Conservation (phyloP, 345 rosid species). For the Eutrema yunnanense region DNA sequence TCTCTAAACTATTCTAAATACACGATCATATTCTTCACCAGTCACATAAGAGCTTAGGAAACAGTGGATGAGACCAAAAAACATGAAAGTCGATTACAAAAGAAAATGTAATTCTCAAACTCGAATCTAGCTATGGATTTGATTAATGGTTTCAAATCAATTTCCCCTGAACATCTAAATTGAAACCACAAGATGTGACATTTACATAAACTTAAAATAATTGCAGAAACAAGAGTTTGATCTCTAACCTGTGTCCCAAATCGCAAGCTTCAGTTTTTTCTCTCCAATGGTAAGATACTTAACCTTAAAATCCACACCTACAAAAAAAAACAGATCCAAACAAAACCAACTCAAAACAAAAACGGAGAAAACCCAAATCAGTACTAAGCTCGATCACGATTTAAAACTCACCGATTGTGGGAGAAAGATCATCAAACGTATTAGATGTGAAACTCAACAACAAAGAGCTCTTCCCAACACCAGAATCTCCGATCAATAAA, state of each 20-base stretch:
- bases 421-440: conserved; percentile 68
- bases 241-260: conserved; percentile 87
- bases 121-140: not conserved
- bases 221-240: not conserved
- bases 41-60: not conserved
- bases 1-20: not conserved
- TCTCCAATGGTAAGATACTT: conserved; percentile 73
- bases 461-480: conserved; percentile 79
- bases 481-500: conserved; percentile 73
- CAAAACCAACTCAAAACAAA: not conserved
- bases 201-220: not conserved
- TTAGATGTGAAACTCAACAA: conserved; percentile 71
- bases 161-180: not conserved
- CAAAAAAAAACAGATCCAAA: conserved; percentile 1
- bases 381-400: not conserved
- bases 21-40: not conserved
- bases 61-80: not conserved
- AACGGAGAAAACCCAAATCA: not conserved
- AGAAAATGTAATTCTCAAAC: not conserved
- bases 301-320: conserved; percentile 95
- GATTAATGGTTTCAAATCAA: not conserved
- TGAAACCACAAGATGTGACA: not conserved
- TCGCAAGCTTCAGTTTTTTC: conserved; percentile 86
- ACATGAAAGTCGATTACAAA: not conserved
- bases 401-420: conserved; percentile 52